Conservation (phyloP, 108 stramenopile species). For the Licmophora abbreviata region DNA sequence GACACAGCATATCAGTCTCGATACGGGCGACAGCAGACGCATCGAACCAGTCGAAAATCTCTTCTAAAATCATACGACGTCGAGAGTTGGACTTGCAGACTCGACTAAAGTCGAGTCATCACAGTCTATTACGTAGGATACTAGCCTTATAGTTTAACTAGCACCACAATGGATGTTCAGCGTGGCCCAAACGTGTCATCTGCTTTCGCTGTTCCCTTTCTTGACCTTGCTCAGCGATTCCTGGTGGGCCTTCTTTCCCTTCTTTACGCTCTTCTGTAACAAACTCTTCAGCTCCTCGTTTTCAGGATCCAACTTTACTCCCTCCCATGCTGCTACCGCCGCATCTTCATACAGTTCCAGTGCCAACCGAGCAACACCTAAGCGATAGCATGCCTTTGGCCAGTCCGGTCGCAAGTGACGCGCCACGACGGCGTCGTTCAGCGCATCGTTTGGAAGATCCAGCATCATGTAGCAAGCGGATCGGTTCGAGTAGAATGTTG, state of each 20-base stretch:
- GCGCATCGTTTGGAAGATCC: slow-evolving; percentile 3
- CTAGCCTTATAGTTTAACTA: too few species aligned
- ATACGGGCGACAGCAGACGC: too few species aligned
- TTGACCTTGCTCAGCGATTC: too few species aligned
- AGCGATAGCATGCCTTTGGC: slow-evolving; percentile 51
- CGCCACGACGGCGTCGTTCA: slow-evolving; percentile 21
- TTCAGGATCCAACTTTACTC: slow-evolving; percentile 26
- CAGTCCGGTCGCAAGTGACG: slow-evolving; percentile 37
- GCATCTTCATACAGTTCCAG: slow-evolving; percentile 47
- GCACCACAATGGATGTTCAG: too few species aligned
- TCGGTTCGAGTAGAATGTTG: slow-evolving; percentile 65
- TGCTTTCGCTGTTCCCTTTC: background rate
- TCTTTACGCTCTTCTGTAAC: slow-evolving; percentile 27
- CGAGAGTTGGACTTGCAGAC: too few species aligned
- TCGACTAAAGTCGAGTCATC: too few species aligned
- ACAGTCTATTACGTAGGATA: too few species aligned
- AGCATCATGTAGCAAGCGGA: slow-evolving; percentile 20
- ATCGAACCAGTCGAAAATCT: too few species aligned
- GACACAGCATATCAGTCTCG: too few species aligned
- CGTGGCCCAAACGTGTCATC: too few species aligned
- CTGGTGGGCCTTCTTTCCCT: slow-evolving; percentile 26
- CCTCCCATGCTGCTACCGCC: slow-evolving; percentile 50
- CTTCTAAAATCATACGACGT: too few species aligned
- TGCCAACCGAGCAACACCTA: slow-evolving; percentile 51
- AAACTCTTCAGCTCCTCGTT: slow-evolving; percentile 40